A percentile compares a stretch with the other conserved stretches of the same genome.
Evolutionary conservation across 1,284 basidiomycete genomes (phyloP).

Genomic region (Gomphus bonarii): DNA sequence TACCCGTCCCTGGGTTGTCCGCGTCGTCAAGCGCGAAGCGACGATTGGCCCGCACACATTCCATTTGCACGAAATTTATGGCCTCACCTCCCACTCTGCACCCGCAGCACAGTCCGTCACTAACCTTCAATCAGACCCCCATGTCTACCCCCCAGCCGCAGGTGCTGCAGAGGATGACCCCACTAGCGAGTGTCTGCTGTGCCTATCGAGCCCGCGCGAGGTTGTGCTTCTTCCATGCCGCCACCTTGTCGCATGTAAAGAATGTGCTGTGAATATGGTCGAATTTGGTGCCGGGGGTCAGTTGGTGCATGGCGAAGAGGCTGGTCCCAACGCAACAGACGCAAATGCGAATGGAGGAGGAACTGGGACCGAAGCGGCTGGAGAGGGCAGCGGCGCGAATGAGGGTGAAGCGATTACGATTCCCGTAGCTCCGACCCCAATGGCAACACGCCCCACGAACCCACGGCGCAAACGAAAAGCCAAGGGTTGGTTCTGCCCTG

Average conservation of each 20-base stretch:
- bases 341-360: constrained; percentile 10
- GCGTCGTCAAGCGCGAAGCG: constrained; percentile 82
- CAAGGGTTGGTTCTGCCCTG: constrained; percentile 92
- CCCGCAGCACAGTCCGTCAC: constrained; percentile 26
- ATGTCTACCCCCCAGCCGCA: constrained; percentile 29
- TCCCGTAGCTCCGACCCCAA: constrained; percentile 14
- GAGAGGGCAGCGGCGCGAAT: constrained; percentile 15
- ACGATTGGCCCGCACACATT: constrained; percentile 86
- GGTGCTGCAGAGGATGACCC: constrained; percentile 53
- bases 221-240: constrained; percentile 85
- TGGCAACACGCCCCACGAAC: constrained; percentile 19
- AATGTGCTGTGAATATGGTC: constrained; percentile 89
- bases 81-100: constrained; percentile 54
- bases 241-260: constrained; percentile 85
- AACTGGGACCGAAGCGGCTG: constrained; percentile 13
- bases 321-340: not conserved
- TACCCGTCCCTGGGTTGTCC: constrained; percentile 71
- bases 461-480: constrained; percentile 65
- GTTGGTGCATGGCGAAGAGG: constrained; percentile 53
- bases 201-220: constrained; percentile 76
- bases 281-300: constrained; percentile 87
- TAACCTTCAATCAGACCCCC: constrained; percentile 22
- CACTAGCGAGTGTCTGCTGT: constrained; percentile 81
- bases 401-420: constrained; percentile 14
- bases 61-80: constrained; percentile 88